Evolutionary conservation across 1,284 basidiomycete genomes (phyloP), one percentile per base, ranked within the genome.

Genomic region (Amylostereum chailletii): DNA sequence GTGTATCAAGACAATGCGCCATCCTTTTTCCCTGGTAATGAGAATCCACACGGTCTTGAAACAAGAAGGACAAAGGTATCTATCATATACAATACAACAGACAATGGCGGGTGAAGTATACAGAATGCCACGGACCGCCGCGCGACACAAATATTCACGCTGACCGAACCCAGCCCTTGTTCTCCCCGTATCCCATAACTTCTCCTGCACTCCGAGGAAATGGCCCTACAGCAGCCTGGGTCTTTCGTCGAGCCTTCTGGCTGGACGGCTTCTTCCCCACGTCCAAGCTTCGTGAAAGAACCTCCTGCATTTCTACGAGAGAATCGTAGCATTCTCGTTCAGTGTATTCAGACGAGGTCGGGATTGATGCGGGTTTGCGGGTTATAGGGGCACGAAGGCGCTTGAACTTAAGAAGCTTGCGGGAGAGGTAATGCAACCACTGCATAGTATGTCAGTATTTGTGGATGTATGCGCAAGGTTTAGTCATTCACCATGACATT

Each of bases 341-440:
- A 1, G 70, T 72, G 61, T 74, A 81, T 0, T 47, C 55, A 5
- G 58, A 30, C 7, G 56, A 48, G n/a, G 62, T 47, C 1, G 59
- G 34, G 0, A 59, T 46, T 5, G 60, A 47, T 9, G 55, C 50
- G 30, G 46, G 53, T 55, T 62, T 66, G 50, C 63, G 63, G 32
- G 58, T 52, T 45, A 65, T 48, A 2, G 83, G 81, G 41, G 71
- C 64, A 51, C 76, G 81, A 32, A 91, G 69, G 33, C 76, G 75
- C 62, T 91, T 91, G 39, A 71, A 72, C 29, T 77, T 66, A 2
- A 94, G 66, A 26, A 94, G 74, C 63, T 93, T 92, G 47, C 69
- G 65, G 9, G 66, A 64, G 43, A 94, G 71, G 64, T 93, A 92
- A 57, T 90, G 86, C 26, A 94, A 68, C 90, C 91, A 94, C 88